Conservation (phyloP, 208 protist species). For the Jaenimonas drosophilae region DNA sequence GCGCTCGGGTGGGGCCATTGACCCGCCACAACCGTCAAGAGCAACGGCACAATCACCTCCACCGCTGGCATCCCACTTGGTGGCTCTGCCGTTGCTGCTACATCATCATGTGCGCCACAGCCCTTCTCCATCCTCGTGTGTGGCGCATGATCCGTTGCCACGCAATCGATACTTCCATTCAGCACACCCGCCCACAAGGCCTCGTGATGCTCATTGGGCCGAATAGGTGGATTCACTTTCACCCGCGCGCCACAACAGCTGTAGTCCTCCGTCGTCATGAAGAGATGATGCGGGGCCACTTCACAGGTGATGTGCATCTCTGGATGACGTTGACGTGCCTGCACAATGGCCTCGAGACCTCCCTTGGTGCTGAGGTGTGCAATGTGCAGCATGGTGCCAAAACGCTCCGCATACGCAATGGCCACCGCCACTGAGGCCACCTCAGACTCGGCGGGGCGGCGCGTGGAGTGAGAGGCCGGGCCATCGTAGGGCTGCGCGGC, state of each 20-base stretch:
- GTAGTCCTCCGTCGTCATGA: conserved; percentile 76
- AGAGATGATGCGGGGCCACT: conserved; percentile 89
- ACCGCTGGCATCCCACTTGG: conserved; percentile 91
- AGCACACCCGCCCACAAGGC: conserved; percentile 84
- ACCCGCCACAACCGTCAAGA: conserved; percentile 60
- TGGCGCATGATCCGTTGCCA: conserved; percentile 93
- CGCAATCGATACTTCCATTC: conserved; percentile 87
- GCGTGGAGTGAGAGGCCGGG: conserved; percentile 59
- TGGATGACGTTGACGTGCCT: conserved; percentile 31
- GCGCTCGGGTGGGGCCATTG: conserved; percentile 64
- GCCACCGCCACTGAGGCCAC: conserved; percentile 47
- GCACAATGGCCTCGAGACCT: conserved; percentile 72
- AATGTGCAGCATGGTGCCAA: conserved; percentile 81
- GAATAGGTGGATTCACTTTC: conserved; percentile 86
- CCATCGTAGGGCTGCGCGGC: conserved; percentile 45
- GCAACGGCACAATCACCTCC: conserved; percentile 87
- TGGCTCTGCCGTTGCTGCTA: conserved; percentile 15
- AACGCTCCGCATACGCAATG: conserved; percentile 42
- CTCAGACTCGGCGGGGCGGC: conserved; percentile 67
- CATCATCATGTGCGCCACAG: conserved; percentile 12
- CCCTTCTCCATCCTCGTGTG: conserved; percentile 88
- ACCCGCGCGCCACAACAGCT: conserved; percentile 44
- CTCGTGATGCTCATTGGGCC: conserved; percentile 61
- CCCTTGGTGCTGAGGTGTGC: conserved; percentile 82
- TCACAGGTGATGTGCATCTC: conserved; percentile 80